phyloP scores from a whole-genome alignment of 2,329 filamentous ascomycete species.

The Lasiodiplodia sp. region DNA sequence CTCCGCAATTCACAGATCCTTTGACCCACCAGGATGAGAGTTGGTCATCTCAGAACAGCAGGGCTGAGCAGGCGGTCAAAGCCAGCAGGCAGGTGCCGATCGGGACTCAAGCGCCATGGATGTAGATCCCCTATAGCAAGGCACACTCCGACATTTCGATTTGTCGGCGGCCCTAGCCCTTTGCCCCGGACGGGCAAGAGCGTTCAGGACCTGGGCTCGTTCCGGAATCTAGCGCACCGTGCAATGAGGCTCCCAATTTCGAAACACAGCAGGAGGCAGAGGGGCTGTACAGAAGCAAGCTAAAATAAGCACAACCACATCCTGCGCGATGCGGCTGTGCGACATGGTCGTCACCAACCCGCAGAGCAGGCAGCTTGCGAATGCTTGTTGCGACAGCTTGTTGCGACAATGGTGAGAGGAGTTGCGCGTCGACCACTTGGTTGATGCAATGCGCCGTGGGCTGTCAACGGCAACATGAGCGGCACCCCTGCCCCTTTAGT shows the following conservation, averaged over 20 bases:
- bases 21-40: slow-evolving; percentile 3
- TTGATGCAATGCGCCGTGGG: slow-evolving; percentile 9
- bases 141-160: neutral
- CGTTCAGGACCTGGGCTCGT: neutral
- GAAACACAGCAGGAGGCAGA: neutral
- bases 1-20: slow-evolving; percentile 25
- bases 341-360: neutral
- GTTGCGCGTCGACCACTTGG: slow-evolving; percentile 13
- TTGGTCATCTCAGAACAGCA: slow-evolving; percentile 21
- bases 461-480: neutral
- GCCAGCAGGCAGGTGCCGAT: slow-evolving; percentile 22
- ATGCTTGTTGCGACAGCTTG: neutral
- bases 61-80: slow-evolving; percentile 24
- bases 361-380: neutral
- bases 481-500: slow-evolving; percentile 16
- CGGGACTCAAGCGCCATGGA: slow-evolving; percentile 4
- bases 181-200: neutral
- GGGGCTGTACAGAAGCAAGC: neutral
- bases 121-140: slow-evolving; percentile 18
- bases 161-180: neutral
- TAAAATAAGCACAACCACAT: slow-evolving; percentile 1
- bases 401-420: neutral
- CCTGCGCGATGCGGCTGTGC: slow-evolving; percentile 3
- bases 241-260: neutral
- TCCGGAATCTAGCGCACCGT: neutral